Base-by-base conservation (phyloP, 2,329 filamentous ascomycete species). In the Hypoxylon sp. region DNA sequence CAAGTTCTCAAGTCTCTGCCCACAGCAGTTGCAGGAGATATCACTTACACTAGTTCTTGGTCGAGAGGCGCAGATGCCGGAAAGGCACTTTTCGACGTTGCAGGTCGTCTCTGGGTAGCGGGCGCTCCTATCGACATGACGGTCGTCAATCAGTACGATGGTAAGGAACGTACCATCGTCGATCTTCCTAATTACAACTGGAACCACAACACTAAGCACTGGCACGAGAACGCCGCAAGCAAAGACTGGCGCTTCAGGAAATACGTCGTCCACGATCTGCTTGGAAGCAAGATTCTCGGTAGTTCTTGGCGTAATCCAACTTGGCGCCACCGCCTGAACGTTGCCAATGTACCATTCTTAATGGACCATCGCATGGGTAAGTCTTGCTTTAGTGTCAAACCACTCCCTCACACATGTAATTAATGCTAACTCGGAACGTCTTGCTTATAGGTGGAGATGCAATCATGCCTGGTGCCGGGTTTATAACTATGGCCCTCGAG, bases 321-420 rank as follows among this genome's bases (percentile, higher is more conserved):
- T 0, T 74, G 56, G 52, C 37, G 55, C 5, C 63, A 69, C 2
- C 7, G 1, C 0, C 34, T 74, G 3, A 56, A 47, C 2, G 5
- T 74, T 1, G 39, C 9, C 7, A 46, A 72, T 9, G 32, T 73
- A 0, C 76, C 84, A n/a, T 84, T 83, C 63, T 77, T 83, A 1
- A 71, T 76, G 11, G 81, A 84, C 65, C 83, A 84, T 73, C 67
- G 70, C 21, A 79, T 84, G 74, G 81, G 82, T 50, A 39, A 39
- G 34, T 39, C 34, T 39, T 16, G 14, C 34, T 39, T 39, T n/a
- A 39, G 6, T 16, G 6, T 39, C n/a, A 16, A 16, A 39, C 5
- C 16, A 16, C 8, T 39, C 34, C n/a, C 34, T 39, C 34, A 2
- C n/a, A n/a, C 8, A 1, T 16, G 3, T 39, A 6, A n/a, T 7